These are phyloP conservation scores for Graphilbum ipis-grandicollis DNA, from an alignment of 2,329 filamentous ascomycete species.

Conservation along the genomic window DNA sequence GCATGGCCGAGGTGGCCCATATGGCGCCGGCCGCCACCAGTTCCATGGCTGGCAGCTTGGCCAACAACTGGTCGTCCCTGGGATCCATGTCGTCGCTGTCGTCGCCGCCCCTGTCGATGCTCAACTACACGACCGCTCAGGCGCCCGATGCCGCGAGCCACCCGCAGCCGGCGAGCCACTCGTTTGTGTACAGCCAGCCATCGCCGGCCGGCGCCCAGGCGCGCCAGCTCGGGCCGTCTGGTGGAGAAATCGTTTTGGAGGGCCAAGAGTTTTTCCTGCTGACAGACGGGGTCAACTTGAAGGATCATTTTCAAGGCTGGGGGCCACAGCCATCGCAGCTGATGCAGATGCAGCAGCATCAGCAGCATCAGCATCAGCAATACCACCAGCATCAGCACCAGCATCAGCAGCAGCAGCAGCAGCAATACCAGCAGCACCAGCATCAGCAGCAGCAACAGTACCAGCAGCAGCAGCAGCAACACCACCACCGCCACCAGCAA, in stretches of 20 bases:
- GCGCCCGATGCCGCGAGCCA: too few species aligned
- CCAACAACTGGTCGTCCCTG: too few species aligned
- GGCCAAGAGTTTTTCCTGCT: constrained; percentile 40
- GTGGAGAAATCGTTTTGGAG: constrained; percentile 25
- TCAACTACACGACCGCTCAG: too few species aligned
- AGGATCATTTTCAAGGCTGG: constrained; percentile 40
- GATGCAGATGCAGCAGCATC: background rate
- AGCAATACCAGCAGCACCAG: too few species aligned
- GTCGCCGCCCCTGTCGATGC: too few species aligned
- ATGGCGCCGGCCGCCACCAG: too few species aligned
- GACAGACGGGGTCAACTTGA: constrained; percentile 38
- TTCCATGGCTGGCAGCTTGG: too few species aligned
- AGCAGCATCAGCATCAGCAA: background rate
- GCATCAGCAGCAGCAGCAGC: background rate
- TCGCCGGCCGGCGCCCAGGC: background rate
- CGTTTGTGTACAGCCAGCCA: too few species aligned
- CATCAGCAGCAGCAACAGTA: background rate
- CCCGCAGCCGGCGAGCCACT: too few species aligned
- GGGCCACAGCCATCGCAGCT: constrained; percentile 6
- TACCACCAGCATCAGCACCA: constrained; percentile 2
- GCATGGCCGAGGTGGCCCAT: too few species aligned
- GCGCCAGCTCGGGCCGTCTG: constrained; percentile 12
- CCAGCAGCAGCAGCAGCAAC: background rate
- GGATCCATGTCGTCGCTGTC: too few species aligned
- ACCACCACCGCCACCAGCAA: background rate